Percentiles rank a stretch among this genome's conserved stretches.
These are phyloP conservation scores for Fusarium beomiforme DNA, from an alignment of 2,329 filamentous ascomycete species.

Conservation along the genomic window DNA sequence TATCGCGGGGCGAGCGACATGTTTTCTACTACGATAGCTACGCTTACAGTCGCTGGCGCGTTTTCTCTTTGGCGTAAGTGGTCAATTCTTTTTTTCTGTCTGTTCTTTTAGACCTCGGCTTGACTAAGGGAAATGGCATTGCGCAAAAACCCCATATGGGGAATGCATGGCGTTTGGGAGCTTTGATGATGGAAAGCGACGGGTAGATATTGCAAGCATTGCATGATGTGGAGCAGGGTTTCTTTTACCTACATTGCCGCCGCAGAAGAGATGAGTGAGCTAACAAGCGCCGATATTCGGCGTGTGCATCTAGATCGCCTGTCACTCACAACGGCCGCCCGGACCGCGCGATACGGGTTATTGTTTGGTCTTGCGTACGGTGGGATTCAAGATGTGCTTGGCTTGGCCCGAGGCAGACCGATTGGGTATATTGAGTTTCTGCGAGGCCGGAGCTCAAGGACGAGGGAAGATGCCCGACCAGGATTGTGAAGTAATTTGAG, in stretches of 20 bases:
- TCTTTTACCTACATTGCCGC: not conserved
- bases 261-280: slow-evolving; percentile 15
- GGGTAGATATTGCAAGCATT: slow-evolving; percentile 39
- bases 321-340: slow-evolving; percentile 77
- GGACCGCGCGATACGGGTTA: slow-evolving; percentile 83
- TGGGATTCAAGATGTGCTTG: slow-evolving; percentile 79
- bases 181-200: slow-evolving; percentile 38
- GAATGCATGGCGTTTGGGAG: slow-evolving; percentile 18
- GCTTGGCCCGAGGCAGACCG: slow-evolving; percentile 73
- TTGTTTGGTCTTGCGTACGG: slow-evolving; percentile 84
- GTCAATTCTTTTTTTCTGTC: not conserved
- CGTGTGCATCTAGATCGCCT: slow-evolving; percentile 71
- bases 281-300: slow-evolving; percentile 45
- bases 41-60: slow-evolving; percentile 82
- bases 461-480: slow-evolving; percentile 19
- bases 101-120: slow-evolving; percentile 2
- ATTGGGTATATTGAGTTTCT: slow-evolving; percentile 80
- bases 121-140: slow-evolving; percentile 21
- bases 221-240: slow-evolving; percentile 1
- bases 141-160: slow-evolving; percentile 30
- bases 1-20: slow-evolving; percentile 77
- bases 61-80: slow-evolving; percentile 87
- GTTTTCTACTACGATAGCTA: slow-evolving; percentile 82
- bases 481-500: slow-evolving; percentile 1
- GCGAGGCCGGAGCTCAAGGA: slow-evolving; percentile 52